Evolutionary conservation across 2,329 filamentous ascomycete genomes (phyloP), one percentile per base, ranked within the genome.

Genomic region (Rugonectria rugulosa): DNA sequence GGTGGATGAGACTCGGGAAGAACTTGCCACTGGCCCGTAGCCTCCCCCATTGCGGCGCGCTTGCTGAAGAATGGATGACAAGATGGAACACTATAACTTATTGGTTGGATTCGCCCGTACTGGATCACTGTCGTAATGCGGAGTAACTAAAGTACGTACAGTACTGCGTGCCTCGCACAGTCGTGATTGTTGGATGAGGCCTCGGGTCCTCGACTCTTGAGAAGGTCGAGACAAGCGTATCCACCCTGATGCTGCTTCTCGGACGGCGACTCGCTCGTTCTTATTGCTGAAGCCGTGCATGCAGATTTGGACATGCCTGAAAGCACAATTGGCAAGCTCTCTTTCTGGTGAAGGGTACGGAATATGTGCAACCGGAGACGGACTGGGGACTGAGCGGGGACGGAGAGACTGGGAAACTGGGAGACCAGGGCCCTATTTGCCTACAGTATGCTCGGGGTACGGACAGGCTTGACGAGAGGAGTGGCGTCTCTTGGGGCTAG

Each of bases 291-390:
- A 53, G 36, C 26, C 20, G 29, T 43, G 44, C 31, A 44, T 54
- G 31, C 29, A 37, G 38, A 31, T 54, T 31, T 31, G 29, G 38
- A 17, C 45, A 34, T 34, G 40, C 38, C 27, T 15, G 36, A 23
- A 10, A n/a, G n/a, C n/a, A n/a, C n/a, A 20, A 45, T 44, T 49
- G 40, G 38, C 17, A 34, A 50, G 40, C 27, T 11, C 17, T 17
- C 29, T 45, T 53, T 50, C 20, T 41, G 53, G 45, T 55, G 53
- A 56, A 41, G 34, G 53, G 46, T 31, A 36, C n/a, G n/a, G n/a
- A 31, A 21, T 26, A 26, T 12, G 7, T 12, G 9, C 29, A 31
- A 49, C 50, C 45, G 52, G 40, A 41, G 45, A 49, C 40, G 32
- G 24, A 34, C 32, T 40, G 40, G 46, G 41, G 51, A 42, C 53